phyloP scores from a whole-genome alignment of 108 stramenopile genomes.

The Discostella stelligeroides region DNA sequence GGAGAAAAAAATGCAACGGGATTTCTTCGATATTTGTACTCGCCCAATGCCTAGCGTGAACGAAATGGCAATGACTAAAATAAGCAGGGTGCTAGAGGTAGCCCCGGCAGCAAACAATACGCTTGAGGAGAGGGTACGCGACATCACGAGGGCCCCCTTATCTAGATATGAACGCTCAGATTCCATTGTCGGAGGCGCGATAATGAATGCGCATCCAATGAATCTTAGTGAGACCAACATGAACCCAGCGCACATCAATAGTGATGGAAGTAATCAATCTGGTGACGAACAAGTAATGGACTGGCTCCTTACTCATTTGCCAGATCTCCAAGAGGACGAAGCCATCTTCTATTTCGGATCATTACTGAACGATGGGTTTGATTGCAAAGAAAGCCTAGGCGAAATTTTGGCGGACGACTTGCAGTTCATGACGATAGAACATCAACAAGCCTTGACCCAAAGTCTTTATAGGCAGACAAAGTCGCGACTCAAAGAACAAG shows the following conservation, averaged over 20 bases:
- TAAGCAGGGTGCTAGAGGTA: neutral
- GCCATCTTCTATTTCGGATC: constrained; percentile 15
- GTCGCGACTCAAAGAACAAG: too few relatives aligned
- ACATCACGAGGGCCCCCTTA: too few relatives aligned
- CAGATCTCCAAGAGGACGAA: constrained; percentile 17
- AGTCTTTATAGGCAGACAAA: too few relatives aligned
- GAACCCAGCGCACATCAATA: neutral
- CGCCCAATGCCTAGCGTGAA: neutral
- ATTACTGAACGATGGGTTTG: constrained; percentile 30
- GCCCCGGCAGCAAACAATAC: neutral
- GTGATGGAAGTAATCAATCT: neutral
- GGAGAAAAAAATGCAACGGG: constrained; percentile 4
- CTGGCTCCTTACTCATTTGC: constrained; percentile 28
- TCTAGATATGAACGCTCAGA: too few relatives aligned
- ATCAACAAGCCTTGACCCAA: neutral
- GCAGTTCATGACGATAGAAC: constrained; percentile 30
- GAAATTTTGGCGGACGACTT: constrained; percentile 31
- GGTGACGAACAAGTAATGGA: constrained; percentile 11
- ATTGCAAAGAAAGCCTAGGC: constrained; percentile 11
- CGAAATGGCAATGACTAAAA: neutral
- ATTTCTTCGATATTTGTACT: constrained; percentile 9
- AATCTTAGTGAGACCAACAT: too few relatives aligned
- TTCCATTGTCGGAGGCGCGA: too few relatives aligned
- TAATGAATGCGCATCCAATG: too few relatives aligned
- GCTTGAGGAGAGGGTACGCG: too few relatives aligned